Evolutionary conservation across 345 rosid genomes (phyloP), one percentile per base, ranked within the genome.

Genomic region (Rhodamnia rubescens): DNA sequence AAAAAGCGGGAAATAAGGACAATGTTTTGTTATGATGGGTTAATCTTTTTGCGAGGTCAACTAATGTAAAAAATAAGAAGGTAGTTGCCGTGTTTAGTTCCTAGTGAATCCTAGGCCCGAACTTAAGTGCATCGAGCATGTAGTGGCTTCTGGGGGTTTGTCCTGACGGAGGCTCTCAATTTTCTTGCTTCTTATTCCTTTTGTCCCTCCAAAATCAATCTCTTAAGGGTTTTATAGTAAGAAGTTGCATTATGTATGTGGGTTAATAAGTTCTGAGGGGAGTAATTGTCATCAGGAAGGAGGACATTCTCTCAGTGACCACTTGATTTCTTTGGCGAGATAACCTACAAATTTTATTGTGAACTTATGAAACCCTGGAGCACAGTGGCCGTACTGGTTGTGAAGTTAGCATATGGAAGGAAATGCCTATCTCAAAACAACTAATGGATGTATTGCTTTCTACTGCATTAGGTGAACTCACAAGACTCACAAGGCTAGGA

Each of bases 201-300:
- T 11, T 11, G 61, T 26, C 6, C 3, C 61, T 24, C 61, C 61
- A 26, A 57, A 26, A 57, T 57, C 61, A 57, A 57, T 32, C 11
- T 9, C 78, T 32, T 18, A 8, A 69, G 24, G 78, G 24, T 18
- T 69, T 8, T 20, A 18, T 54, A 6, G 9, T 18, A 54, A 54
- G 56, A 20, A 54, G 9, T 69, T 32, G 47, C 47, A 32, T 69
- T 2, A 16, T 69, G 2, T 0, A 0, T 4, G 78, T 0, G 12
- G 0, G 0, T 2, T 5, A 69, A 4, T 32, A 32, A 18, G 24
- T 32, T 21, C 10, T 0, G 3, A 1, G 1, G 40, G 14, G 47
- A 32, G 78, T 3, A 32, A 2, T 2, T 32, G 47, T 4, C 40
- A 69, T 69, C 4, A 2, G 78, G 78, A 69, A 2, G 78, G 78